Conservation (phyloP, 257 asterid species). For the Capsicum rhomboideum region DNA sequence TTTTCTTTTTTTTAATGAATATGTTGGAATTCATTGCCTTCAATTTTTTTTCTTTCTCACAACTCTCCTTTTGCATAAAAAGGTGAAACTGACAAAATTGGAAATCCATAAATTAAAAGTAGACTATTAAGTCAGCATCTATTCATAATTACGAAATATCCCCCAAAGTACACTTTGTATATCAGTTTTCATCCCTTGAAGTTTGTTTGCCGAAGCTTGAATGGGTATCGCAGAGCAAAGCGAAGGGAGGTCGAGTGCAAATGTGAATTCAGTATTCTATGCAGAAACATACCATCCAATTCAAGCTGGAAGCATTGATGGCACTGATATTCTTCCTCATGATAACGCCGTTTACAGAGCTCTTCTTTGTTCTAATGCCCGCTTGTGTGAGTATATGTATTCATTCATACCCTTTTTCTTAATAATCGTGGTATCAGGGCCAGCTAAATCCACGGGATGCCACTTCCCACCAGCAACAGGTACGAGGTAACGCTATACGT, state of each 20-base stretch:
- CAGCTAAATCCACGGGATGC: no score
- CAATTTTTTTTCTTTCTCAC: no score
- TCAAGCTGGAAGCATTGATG: conserved; percentile 97
- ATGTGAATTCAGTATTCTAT: conserved; percentile 68
- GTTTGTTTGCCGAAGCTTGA: neutral
- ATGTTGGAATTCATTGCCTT: no score
- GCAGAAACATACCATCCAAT: conserved; percentile 84
- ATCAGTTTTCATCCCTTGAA: neutral
- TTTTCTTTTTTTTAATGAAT: no score
- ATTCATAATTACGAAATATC: neutral
- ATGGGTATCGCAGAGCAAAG: neutral
- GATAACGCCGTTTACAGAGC: conserved; percentile 87
- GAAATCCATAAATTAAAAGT: no score
- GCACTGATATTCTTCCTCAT: conserved; percentile 81
- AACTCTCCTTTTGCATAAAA: no score
- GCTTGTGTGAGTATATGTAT: conserved; percentile 44
- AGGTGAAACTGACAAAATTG: no score
- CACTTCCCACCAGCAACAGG: no score
- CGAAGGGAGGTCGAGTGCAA: neutral
- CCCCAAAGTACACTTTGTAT: neutral
- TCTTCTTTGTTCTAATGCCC: conserved; percentile 77
- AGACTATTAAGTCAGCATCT: neutral
- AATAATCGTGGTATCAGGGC: no score
- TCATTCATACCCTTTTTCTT: neutral
- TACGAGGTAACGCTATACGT: no score